These are phyloP conservation scores for Tulasnella sp. DNA, from an alignment of 768 basidiomycete species.

Conservation along the genomic window DNA sequence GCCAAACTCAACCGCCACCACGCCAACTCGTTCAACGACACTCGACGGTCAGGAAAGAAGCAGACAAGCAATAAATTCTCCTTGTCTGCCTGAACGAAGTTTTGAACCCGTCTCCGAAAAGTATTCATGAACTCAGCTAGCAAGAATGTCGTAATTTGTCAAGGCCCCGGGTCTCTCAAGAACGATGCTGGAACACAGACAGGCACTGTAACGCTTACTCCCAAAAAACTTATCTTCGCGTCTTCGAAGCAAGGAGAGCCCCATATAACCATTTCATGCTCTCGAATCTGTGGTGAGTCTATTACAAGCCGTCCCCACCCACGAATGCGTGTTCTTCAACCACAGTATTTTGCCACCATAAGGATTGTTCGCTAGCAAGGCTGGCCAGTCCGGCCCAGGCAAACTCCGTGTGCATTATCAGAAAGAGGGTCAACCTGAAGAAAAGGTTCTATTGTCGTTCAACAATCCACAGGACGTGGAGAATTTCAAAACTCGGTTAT, in stretches of 20 bases:
- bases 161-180: conserved; percentile 32
- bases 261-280: conserved; percentile 24
- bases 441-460: conserved; percentile 18
- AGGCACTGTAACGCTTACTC: conserved; percentile 26
- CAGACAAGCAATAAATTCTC: background rate
- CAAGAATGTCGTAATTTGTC: conserved; percentile 31
- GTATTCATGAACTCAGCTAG: conserved; percentile 21
- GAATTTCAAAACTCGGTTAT: conserved; percentile 30
- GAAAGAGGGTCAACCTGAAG: conserved; percentile 22
- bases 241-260: conserved; percentile 31
- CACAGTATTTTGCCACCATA: background rate
- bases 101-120: background rate
- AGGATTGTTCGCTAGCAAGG: conserved; percentile 33
- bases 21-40: background rate
- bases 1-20: conserved; percentile 8
- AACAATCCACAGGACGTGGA: conserved; percentile 20
- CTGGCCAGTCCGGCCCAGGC: conserved; percentile 4
- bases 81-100: background rate
- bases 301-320: background rate
- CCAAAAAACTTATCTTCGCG: conserved; percentile 26
- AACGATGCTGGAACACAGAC: conserved; percentile 22
- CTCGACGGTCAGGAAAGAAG: background rate
- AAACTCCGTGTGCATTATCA: conserved; percentile 19
- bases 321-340: background rate
- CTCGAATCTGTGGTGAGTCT: conserved; percentile 18